Percentiles rank a stretch among this genome's conserved stretches.
Evolutionary conservation across 805 yeast genomes (phyloP).

Genomic region (Lipomyces kockii): DNA sequence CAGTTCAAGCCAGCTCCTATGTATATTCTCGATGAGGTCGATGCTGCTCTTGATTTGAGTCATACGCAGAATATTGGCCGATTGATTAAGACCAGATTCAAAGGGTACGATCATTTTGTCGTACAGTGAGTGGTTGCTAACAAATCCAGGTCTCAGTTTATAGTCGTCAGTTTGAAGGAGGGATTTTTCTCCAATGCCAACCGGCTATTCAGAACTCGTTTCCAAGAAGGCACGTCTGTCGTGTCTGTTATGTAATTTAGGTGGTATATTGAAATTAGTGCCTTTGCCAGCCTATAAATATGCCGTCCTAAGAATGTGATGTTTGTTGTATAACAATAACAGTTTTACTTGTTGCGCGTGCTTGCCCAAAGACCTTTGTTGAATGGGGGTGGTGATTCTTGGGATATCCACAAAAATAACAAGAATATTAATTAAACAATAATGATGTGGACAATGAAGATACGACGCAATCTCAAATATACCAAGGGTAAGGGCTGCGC

Average conservation of each 20-base stretch:
- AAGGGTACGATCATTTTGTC: conserved; percentile 55
- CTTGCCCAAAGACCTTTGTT: not conserved
- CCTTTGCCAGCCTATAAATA: too few relatives aligned
- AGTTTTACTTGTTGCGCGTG: not conserved
- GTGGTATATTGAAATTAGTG: not conserved
- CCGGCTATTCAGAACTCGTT: conserved; percentile 87
- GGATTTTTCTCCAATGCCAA: conserved; percentile 99
- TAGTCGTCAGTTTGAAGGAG: conserved; percentile 94
- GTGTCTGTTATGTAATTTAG: conserved; percentile 50
- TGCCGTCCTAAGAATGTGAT: not conserved
- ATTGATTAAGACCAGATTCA: conserved; percentile 89
- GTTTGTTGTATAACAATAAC: not conserved
- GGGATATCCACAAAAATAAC: too few relatives aligned
- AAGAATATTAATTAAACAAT: too few relatives aligned
- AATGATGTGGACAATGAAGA: not conserved
- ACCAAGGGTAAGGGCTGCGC: not conserved
- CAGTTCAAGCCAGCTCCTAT: conserved; percentile 98
- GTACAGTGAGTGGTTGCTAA: conserved; percentile 1
- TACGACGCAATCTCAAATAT: too few relatives aligned
- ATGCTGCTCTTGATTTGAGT: conserved; percentile 95
- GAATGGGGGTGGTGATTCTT: not conserved
- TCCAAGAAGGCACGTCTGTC: conserved; percentile 95
- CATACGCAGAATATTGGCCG: conserved; percentile 98
- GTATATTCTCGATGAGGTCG: conserved; percentile 97
- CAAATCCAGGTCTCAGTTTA: conserved; percentile 69